Percentiles rank a stretch among this genome's conserved stretches.
phyloP scores from a whole-genome alignment of 192 early-diverging fungal genomes.

The Rhizophagus sp. region DNA sequence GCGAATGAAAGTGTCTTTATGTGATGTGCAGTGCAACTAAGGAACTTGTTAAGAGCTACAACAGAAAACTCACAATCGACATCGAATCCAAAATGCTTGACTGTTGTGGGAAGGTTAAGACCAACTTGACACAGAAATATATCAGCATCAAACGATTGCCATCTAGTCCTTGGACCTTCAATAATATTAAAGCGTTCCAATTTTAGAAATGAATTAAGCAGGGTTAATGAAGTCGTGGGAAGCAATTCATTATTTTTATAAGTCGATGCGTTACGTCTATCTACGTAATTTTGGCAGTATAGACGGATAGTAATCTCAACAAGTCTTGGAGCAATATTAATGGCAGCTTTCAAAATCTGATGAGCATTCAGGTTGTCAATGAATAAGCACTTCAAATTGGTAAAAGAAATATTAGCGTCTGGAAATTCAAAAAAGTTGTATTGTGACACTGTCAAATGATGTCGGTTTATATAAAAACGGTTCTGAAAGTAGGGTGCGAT shows the following conservation, averaged over 20 bases:
- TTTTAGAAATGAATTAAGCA: background rate
- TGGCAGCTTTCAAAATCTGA: background rate
- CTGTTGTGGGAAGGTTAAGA: background rate
- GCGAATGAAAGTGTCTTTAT: background rate
- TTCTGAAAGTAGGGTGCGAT: background rate
- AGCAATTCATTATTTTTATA: background rate
- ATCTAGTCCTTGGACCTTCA: background rate
- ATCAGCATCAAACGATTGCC: background rate
- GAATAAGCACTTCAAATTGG: background rate
- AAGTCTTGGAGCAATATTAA: background rate
- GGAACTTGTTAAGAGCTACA: background rate
- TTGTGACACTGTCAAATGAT: background rate
- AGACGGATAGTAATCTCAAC: background rate
- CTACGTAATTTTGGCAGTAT: background rate
- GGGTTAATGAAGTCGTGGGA: background rate
- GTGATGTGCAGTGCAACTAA: background rate
- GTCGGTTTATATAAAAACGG: background rate
- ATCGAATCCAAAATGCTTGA: conserved; percentile 3
- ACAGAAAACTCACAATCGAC: background rate
- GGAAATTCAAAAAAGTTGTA: conserved; percentile 5
- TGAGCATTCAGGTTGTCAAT: background rate
- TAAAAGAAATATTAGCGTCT: background rate
- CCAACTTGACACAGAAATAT: background rate
- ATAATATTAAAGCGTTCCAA: conserved; percentile 11
- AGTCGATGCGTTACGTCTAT: background rate